Percentiles rank a stretch among this genome's conserved stretches.
These are phyloP conservation scores for Populus hybrid DNA, from an alignment of 441 rosid species.

Conservation along the genomic window DNA sequence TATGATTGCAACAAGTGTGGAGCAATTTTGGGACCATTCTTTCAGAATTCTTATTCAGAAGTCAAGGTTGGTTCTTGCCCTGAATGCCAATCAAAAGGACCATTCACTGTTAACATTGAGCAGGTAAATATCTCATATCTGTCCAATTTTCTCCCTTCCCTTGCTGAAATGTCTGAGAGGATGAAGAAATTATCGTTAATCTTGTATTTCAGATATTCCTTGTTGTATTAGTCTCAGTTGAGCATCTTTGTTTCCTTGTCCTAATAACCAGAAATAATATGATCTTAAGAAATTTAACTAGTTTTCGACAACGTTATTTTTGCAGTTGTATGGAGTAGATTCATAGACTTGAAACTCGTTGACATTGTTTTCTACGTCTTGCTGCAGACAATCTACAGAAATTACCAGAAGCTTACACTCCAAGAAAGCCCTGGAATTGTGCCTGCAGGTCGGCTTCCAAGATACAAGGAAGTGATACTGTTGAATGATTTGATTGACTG, in stretches of 20 bases:
- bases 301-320: not conserved
- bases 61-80: slow-evolving; percentile 99
- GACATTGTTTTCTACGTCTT: slow-evolving; percentile 12
- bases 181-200: no score
- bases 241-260: not conserved
- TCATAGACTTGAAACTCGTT: not conserved
- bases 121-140: slow-evolving; percentile 50
- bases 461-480: slow-evolving; percentile 96
- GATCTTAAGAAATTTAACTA: not conserved
- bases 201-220: not conserved
- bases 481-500: slow-evolving; percentile 94
- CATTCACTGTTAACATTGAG: slow-evolving; percentile 91
- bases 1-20: slow-evolving; percentile 98
- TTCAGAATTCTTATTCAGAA: slow-evolving; percentile 96
- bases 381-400: slow-evolving; percentile 88
- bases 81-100: slow-evolving; percentile 96
- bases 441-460: slow-evolving; percentile 98
- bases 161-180: not conserved
- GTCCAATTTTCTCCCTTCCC: slow-evolving; percentile 6
- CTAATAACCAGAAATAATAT: not conserved
- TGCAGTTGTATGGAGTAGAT: not conserved
- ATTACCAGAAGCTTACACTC: slow-evolving; percentile 93
- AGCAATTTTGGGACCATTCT: slow-evolving; percentile 86
- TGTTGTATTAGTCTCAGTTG: slow-evolving; percentile 1
- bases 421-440: slow-evolving; percentile 99